Base-by-base conservation (phyloP, 495 filamentous ascomycete species). In the Trichoderma gamsii region DNA sequence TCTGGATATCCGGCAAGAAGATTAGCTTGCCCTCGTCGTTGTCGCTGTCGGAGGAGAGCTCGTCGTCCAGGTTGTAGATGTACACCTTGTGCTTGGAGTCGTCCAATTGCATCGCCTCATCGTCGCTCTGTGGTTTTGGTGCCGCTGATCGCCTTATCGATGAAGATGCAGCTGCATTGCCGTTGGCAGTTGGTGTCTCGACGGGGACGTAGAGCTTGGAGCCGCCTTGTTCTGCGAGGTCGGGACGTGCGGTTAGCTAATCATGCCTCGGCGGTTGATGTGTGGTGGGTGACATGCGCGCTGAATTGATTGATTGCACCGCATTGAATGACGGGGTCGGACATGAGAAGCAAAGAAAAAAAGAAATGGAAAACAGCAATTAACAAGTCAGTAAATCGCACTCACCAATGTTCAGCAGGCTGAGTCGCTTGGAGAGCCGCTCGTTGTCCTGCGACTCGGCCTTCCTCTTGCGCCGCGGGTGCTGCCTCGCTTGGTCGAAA, bases 1-100 rank as follows among this genome's bases (percentile, higher is more conserved):
- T 91, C 71, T 93, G 88, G 66, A 97, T 90, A 73, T 95, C 91
- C 1, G 93, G 88, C 0, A 95, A 80, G 77, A 97, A 92, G 67
- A 92, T 79, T 15, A 96, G 79, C 65, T 79, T 83, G 66, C 79
- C 79, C 65, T 82, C 80, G 46, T 87, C 81, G 72, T 71, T 74
- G 25, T 79, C 80, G 66, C 80, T 73, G 65, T 46, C 41, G 9
- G 90, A 89, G 0, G 87, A 87, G 51, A 97, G 84, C 79, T 99
- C 94, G 66, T 86, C 90, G 71, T 96, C 95, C 29, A 99, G 81
- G 75, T 95, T 86, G 81, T 93, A 85, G 74, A 99, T 92, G 81
- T 93, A 99, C 66, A 97, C 85, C 68, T 88, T 92, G 77, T 94
- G 80, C 70, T 89, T 89, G 21, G 93, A 89, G 76, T 97, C 89